Evolutionary conservation across 345 rosid genomes (phyloP).

Genomic region (Eucalyptus regnans): DNA sequence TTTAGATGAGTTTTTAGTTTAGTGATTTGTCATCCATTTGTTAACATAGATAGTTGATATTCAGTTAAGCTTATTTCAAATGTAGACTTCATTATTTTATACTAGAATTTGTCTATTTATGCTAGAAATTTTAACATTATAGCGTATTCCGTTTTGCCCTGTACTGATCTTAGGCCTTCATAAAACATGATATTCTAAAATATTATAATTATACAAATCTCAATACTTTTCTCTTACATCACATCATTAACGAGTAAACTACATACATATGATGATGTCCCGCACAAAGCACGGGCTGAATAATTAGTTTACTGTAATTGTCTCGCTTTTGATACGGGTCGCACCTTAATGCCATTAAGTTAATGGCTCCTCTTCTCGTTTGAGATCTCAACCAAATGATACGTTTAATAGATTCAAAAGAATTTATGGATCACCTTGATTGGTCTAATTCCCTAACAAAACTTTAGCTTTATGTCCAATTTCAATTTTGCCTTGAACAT

Average conservation of each 20-base stretch:
- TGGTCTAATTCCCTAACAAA: neutral
- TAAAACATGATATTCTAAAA: neutral
- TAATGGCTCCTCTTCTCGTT: neutral
- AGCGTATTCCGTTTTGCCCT: neutral
- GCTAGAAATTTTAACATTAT: neutral
- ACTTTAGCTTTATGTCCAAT: neutral
- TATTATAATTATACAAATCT: too few species aligned
- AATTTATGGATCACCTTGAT: neutral
- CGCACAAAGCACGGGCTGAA: neutral
- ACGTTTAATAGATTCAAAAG: neutral
- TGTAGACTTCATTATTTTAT: neutral
- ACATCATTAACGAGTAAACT: neutral
- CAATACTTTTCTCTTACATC: neutral
- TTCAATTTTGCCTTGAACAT: neutral
- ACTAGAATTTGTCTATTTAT: fast-evolving
- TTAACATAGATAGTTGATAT: neutral
- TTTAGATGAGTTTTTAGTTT: neutral
- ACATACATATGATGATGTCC: neutral
- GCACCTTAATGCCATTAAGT: neutral
- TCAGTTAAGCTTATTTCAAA: neutral
- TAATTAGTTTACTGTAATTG: neutral
- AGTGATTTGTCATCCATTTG: neutral
- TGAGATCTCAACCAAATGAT: neutral
- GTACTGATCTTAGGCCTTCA: neutral
- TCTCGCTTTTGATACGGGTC: neutral